A percentile compares a stretch with the other conserved stretches of the same genome.
phyloP scores from a whole-genome alignment of 2,329 filamentous ascomycete genomes.

The Fusarium pseudoanthophilum region DNA sequence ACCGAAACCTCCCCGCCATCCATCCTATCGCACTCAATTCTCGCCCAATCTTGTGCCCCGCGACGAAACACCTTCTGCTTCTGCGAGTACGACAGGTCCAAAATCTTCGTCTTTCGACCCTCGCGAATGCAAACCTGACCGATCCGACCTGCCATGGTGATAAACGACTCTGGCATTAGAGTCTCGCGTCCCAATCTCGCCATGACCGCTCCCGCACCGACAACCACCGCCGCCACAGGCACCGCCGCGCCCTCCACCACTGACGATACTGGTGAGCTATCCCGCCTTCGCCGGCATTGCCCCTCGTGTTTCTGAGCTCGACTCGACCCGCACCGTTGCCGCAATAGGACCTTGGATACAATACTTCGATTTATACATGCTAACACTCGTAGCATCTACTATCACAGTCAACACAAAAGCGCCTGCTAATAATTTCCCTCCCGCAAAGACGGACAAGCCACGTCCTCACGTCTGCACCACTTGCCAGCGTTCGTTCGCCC shows the following conservation, averaged over 20 bases:
- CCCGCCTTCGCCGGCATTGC: conserved; percentile 45
- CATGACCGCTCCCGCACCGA: conserved; percentile 52
- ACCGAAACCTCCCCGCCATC: conserved; percentile 41
- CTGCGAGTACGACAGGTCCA: conserved; percentile 18
- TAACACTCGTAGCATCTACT: conserved; percentile 56
- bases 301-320: conserved; percentile 49
- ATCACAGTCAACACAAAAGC: conserved; percentile 63
- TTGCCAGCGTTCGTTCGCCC: conserved; percentile 91
- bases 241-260: conserved; percentile 44
- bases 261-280: conserved; percentile 56
- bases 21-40: conserved; percentile 33
- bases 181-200: conserved; percentile 50
- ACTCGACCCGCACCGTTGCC: conserved; percentile 33
- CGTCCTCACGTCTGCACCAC: conserved; percentile 93
- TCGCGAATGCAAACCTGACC: conserved; percentile 20
- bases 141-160: conserved; percentile 49
- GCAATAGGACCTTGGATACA: conserved; percentile 7
- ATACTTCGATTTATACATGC: conserved; percentile 40
- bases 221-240: conserved; percentile 46
- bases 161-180: conserved; percentile 54
- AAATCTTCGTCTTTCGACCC: conserved; percentile 3
- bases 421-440: conserved; percentile 67
- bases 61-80: conserved; percentile 35
- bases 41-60: conserved; percentile 42
- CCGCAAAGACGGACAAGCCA: conserved; percentile 96